A percentile compares a stretch with the other conserved stretches of the same genome.
These are phyloP conservation scores for Ceratopteris richardii DNA, from an alignment of 75 land plant genomes.

Conservation along the genomic window DNA sequence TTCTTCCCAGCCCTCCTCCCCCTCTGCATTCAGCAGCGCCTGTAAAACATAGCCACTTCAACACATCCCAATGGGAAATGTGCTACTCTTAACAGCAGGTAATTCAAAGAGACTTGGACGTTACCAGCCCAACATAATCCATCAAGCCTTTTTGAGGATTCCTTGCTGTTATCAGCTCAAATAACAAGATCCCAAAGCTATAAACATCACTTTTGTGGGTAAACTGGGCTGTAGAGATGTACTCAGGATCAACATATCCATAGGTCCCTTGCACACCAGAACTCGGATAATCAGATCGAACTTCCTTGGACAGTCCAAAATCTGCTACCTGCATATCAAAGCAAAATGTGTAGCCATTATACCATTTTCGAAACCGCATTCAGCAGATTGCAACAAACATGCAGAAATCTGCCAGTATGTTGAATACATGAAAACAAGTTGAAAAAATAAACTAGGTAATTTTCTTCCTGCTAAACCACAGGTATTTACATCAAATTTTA, in stretches of 20 bases:
- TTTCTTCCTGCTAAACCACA: no score
- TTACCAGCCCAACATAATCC: conserved; percentile 22
- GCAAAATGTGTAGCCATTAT: not conserved
- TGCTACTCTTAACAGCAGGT: no score
- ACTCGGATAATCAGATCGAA: not conserved
- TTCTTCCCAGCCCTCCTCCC: conserved; percentile 12
- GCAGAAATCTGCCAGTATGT: no score
- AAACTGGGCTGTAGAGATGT: conserved; percentile 13
- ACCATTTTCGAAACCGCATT: not conserved
- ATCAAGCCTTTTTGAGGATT: conserved; percentile 25
- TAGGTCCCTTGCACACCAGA: conserved; percentile 16
- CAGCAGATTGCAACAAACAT: not conserved
- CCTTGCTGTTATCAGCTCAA: conserved; percentile 23
- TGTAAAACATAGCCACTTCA: conserved; percentile 4
- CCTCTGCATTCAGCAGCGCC: conserved; percentile 15
- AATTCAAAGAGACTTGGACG: not conserved
- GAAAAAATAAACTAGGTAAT: no score
- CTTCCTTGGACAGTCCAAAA: conserved; percentile 24
- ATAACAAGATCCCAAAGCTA: conserved; percentile 23
- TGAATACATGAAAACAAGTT: no score
- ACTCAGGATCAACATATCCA: conserved; percentile 30
- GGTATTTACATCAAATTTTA: no score
- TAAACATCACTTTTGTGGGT: conserved; percentile 27
- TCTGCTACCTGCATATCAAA: conserved; percentile 19
- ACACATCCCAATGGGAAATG: not conserved